phyloP scores from a whole-genome alignment of 495 filamentous ascomycete species.

The Margaritispora aquatica region DNA sequence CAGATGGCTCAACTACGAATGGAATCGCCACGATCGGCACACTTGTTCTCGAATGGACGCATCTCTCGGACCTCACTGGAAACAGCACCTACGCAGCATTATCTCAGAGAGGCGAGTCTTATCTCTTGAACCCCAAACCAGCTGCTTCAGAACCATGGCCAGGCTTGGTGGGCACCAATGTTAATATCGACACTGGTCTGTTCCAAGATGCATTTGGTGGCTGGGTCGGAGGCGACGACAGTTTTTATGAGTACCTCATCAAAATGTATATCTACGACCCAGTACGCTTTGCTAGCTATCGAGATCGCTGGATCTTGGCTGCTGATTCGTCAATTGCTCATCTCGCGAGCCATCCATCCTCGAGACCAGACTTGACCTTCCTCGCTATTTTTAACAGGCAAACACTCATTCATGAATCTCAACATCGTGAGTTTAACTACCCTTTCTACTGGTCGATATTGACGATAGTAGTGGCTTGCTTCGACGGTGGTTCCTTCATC shows the following conservation, averaged over 20 bases:
- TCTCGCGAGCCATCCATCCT: constrained; percentile 63
- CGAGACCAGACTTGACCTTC: constrained; percentile 69
- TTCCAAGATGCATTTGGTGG: constrained; percentile 64
- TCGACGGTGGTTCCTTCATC: constrained; percentile 82
- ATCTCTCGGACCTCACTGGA: constrained; percentile 69
- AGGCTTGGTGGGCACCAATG: constrained; percentile 65
- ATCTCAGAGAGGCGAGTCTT: constrained; percentile 62
- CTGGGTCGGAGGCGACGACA: constrained; percentile 78
- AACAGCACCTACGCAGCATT: constrained; percentile 59
- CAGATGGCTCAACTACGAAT: constrained; percentile 46
- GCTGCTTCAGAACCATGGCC: constrained; percentile 63
- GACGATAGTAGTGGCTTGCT: constrained; percentile 54
- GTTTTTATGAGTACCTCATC: constrained; percentile 88
- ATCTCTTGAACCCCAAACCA: constrained; percentile 63
- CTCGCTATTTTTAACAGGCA: constrained; percentile 55
- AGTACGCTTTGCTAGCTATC: constrained; percentile 53
- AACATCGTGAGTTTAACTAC: constrained; percentile 52
- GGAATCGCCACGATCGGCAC: constrained; percentile 68
- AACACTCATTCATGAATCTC: constrained; percentile 42
- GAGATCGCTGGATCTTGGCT: constrained; percentile 70
- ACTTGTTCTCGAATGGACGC: constrained; percentile 80
- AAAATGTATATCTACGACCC: constrained; percentile 90
- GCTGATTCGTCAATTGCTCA: constrained; percentile 71
- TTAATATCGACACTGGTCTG: constrained; percentile 56
- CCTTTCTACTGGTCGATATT: background rate